Percentiles rank a stretch among this genome's conserved stretches.
phyloP scores from a whole-genome alignment of 164 flowering plant species.

The Hamamelis virginiana region DNA sequence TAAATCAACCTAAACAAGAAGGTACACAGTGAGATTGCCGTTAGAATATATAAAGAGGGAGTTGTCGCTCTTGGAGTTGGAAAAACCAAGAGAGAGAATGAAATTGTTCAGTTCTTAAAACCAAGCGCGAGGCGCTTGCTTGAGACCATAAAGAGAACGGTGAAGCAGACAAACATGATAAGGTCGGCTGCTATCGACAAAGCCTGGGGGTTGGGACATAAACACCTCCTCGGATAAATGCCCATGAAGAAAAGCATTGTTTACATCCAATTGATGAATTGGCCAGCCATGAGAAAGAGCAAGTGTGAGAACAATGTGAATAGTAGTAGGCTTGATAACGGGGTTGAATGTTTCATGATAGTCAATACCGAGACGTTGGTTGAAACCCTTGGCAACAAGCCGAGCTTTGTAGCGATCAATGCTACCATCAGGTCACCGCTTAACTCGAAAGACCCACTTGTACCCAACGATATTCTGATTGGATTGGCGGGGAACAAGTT shows the following conservation, averaged over 20 bases:
- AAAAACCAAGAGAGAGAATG: neutral
- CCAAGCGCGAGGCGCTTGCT: constrained; percentile 1
- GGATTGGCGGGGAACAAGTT: too few species aligned
- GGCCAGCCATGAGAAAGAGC: neutral
- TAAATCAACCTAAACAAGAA: too few species aligned
- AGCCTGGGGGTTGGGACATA: neutral
- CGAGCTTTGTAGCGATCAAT: too few species aligned
- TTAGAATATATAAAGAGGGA: too few species aligned
- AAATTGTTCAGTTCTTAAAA: neutral
- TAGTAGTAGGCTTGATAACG: too few species aligned
- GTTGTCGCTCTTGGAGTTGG: neutral
- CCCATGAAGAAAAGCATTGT: neutral
- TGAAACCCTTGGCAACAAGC: neutral
- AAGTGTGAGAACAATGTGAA: neutral
- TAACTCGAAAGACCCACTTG: too few species aligned
- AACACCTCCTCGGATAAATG: too few species aligned
- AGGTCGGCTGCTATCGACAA: neutral
- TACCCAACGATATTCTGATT: too few species aligned
- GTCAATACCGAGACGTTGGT: neutral
- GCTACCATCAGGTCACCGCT: too few species aligned
- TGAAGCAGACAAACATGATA: constrained; percentile 5
- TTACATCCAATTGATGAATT: neutral
- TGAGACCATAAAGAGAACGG: constrained; percentile 8
- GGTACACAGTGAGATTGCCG: too few species aligned
- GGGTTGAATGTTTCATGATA: neutral